Conservation (phyloP, 1,139 yeast genomes). For the Blastobotrys illinoisensis region DNA sequence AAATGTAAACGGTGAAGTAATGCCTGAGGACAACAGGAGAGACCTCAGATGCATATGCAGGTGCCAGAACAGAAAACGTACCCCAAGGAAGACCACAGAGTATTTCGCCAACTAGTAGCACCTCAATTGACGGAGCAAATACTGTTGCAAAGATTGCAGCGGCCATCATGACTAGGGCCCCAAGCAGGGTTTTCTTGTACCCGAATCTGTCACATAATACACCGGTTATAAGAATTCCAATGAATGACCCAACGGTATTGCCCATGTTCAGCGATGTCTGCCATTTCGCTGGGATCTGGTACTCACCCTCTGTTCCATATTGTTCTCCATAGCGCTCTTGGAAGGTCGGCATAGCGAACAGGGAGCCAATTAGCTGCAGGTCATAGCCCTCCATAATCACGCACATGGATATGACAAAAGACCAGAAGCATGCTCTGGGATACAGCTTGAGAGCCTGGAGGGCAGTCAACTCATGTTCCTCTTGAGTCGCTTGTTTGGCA, state of each 20-base stretch:
- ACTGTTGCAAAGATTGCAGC: conserved; percentile 40
- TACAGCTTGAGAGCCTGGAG: conserved; percentile 20
- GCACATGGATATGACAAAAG: conserved; percentile 38
- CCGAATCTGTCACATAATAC: neutral
- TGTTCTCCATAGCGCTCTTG: conserved; percentile 35
- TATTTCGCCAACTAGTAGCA: conserved; percentile 38
- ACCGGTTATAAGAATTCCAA: conserved; percentile 30
- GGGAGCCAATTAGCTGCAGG: conserved; percentile 32
- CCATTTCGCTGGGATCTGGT: conserved; percentile 40
- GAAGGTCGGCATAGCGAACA: conserved; percentile 30
- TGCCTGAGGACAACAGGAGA: conserved; percentile 41
- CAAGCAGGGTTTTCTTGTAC: neutral
- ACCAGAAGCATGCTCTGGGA: conserved; percentile 40
- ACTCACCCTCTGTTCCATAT: conserved; percentile 15
- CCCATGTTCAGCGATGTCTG: conserved; percentile 39
- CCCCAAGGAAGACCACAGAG: conserved; percentile 45
- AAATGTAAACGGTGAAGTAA: conserved; percentile 40
- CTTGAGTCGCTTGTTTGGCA: conserved; percentile 11
- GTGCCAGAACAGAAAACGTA: conserved; percentile 39
- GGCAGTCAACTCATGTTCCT: conserved; percentile 17
- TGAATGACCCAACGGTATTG: conserved; percentile 36
- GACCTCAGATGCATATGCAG: conserved; percentile 43
- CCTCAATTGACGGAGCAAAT: conserved; percentile 35
- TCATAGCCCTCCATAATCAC: conserved; percentile 47
- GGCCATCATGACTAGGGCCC: conserved; percentile 12